Evolutionary conservation across 2,329 filamentous ascomycete genomes (phyloP).

Genomic region (Juglanconis oblonga): DNA sequence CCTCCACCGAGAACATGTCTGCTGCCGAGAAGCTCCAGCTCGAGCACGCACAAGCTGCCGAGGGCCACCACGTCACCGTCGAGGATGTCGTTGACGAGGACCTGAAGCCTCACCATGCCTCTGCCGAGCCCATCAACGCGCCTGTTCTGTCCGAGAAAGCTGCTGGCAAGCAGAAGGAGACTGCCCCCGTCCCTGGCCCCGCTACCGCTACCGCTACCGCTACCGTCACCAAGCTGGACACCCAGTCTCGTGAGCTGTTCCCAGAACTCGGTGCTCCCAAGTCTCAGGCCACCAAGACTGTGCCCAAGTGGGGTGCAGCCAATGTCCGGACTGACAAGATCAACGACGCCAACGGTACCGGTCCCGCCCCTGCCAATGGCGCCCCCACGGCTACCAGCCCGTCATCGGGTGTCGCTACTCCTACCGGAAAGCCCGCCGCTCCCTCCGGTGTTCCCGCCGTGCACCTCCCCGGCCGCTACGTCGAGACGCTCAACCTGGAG

Average conservation of each 20-base stretch:
- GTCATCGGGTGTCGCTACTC: conserved; percentile 55
- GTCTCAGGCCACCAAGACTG: conserved; percentile 64
- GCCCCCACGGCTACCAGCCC: conserved; percentile 61
- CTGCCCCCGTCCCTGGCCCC: conserved; percentile 6
- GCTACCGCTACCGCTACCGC: conserved; percentile 36
- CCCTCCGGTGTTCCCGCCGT: conserved; percentile 51
- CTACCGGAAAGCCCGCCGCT: conserved; percentile 32
- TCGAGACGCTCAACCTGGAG: conserved; percentile 71
- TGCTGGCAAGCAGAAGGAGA: conserved; percentile 63
- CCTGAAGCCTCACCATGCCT: conserved; percentile 35
- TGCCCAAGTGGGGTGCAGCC: conserved; percentile 63
- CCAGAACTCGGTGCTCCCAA: conserved; percentile 76
- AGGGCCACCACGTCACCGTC: conserved; percentile 59
- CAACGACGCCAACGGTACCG: conserved; percentile 53
- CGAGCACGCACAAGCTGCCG: conserved; percentile 52
- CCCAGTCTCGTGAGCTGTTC: conserved; percentile 86
- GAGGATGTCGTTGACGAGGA: conserved; percentile 81
- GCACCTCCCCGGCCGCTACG: conserved; percentile 78
- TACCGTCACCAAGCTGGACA: conserved; percentile 60
- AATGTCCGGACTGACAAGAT: conserved; percentile 57
- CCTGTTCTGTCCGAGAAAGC: conserved; percentile 59
- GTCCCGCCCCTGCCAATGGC: conserved; percentile 50
- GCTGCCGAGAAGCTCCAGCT: conserved; percentile 62
- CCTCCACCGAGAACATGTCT: conserved; percentile 43
- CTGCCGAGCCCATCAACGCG: conserved; percentile 45